Conservation (phyloP, 2,329 filamentous ascomycete genomes). For the Monilinia polystroma region DNA sequence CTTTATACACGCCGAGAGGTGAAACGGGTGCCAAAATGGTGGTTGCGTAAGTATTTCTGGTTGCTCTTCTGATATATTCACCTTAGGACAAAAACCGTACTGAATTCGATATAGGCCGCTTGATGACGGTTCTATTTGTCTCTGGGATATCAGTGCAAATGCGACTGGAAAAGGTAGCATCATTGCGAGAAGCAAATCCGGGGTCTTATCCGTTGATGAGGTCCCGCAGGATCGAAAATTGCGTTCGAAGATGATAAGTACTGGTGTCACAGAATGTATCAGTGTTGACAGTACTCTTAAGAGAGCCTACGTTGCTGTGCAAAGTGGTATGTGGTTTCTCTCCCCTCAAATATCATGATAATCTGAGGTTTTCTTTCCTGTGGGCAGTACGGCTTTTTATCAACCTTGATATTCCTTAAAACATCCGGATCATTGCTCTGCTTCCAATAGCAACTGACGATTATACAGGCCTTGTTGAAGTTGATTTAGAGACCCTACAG, state of each 20-base stretch:
- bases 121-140: conserved; percentile 81
- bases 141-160: conserved; percentile 74
- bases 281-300: conserved; percentile 68
- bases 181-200: conserved; percentile 62
- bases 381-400: not conserved
- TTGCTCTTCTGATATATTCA: not conserved
- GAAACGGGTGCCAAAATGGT: conserved; percentile 57
- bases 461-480: conserved; percentile 64
- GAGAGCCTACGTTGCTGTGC: conserved; percentile 77
- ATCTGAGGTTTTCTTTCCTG: not conserved
- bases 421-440: not conserved
- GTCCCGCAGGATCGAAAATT: conserved; percentile 46
- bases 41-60: conserved; percentile 49
- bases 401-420: not conserved
- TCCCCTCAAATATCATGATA: not conserved
- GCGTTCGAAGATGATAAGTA: conserved; percentile 65
- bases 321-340: conserved; percentile 54
- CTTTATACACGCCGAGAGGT: conserved; percentile 59
- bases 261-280: conserved; percentile 75
- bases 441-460: not conserved
- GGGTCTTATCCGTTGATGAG: conserved; percentile 62
- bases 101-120: conserved; percentile 51
- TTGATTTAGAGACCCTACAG: conserved; percentile 73
- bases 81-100: not conserved
- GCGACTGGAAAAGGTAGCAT: conserved; percentile 59